Base-by-base conservation (phyloP, 164 flowering plant genomes). In the Aristolochia californica region DNA sequence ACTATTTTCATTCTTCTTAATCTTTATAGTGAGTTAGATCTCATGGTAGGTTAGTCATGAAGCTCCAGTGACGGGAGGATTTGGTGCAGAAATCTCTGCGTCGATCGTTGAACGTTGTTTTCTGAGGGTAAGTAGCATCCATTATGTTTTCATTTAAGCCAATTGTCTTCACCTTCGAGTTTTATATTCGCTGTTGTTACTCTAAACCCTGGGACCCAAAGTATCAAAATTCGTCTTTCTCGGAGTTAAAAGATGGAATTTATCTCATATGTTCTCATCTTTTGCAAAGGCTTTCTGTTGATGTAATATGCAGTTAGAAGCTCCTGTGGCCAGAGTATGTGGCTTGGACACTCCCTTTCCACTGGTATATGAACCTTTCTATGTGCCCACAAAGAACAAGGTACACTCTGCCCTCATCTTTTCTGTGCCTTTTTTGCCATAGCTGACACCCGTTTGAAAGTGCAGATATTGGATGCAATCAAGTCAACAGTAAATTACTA, bases 291-390 rank as follows among this genome's bases (percentile, higher is more conserved):
- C 30, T 7, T 28, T 28, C 30, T 28, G 30, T 28, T 28, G 30
- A 7, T 28, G 30, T 28, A 1, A 18, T 54, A 62, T 74, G 78
- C 88, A 93, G 99, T 70, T 93, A 60, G 97, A 89, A 79, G 95
- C 99, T 30, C 99, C 99, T 2, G 83, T 89, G 27, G 75, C 89
- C 44, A 80, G 99, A 67, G 72, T 87, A 4, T 93, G 99, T 30
- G 97, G 99, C 18, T 75, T 89, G 45, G 99, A 93, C 65, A 93
- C 96, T 16, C 99, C 99, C 18, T 89, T 89, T 62, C 99, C 99
- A 34, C 89, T 89, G 27, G 97, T 89, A 13, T 89, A 82, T 54
- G 99, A 93, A 61, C 97, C 99, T 1, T 93, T 93, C 63, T 89
- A 87, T 65, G 66, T 93, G 88, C 97, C 99, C 7, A 83, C 81